A percentile compares a stretch with the other conserved stretches of the same genome.
Evolutionary conservation across 306 rosid genomes (phyloP).

Genomic region (Cajanus cajan): DNA sequence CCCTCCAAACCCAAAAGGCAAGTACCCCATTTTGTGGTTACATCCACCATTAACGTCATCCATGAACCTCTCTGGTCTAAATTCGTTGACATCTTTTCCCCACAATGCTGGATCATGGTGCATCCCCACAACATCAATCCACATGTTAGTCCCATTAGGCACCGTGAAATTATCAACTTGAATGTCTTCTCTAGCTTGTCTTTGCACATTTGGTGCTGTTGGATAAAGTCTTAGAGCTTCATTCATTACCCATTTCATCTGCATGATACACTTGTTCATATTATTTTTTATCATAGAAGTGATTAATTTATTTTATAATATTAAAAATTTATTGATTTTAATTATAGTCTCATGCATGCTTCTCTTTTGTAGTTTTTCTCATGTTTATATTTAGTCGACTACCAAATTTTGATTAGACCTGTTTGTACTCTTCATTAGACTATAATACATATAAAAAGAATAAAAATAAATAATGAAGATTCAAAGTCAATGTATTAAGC

Average conservation of each 20-base stretch:
- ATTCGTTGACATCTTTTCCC: constrained; percentile 74
- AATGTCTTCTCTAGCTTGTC: constrained; percentile 77
- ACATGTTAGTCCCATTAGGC: constrained; percentile 80
- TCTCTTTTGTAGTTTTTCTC: neutral
- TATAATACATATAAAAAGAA: neutral
- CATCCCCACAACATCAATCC: constrained; percentile 84
- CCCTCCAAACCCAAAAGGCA: constrained; percentile 95
- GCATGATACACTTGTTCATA: constrained; percentile 10
- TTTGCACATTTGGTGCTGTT: constrained; percentile 81
- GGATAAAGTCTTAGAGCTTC: constrained; percentile 82
- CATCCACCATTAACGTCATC: constrained; percentile 66
- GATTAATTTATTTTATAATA: neutral
- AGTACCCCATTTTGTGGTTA: constrained; percentile 77
- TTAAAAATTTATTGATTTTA: neutral
- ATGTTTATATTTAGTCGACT: neutral
- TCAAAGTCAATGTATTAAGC: neutral
- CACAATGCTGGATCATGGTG: constrained; percentile 69
- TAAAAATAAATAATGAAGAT: neutral
- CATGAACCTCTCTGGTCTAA: constrained; percentile 74
- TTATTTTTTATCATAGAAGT: neutral
- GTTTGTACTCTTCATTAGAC: neutral
- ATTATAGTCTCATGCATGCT: neutral
- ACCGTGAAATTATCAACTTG: constrained; percentile 48
- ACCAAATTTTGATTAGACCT: neutral
- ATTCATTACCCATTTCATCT: constrained; percentile 96